phyloP scores from a whole-genome alignment of 768 basidiomycete species.

The Kwoniella dejecticola region DNA sequence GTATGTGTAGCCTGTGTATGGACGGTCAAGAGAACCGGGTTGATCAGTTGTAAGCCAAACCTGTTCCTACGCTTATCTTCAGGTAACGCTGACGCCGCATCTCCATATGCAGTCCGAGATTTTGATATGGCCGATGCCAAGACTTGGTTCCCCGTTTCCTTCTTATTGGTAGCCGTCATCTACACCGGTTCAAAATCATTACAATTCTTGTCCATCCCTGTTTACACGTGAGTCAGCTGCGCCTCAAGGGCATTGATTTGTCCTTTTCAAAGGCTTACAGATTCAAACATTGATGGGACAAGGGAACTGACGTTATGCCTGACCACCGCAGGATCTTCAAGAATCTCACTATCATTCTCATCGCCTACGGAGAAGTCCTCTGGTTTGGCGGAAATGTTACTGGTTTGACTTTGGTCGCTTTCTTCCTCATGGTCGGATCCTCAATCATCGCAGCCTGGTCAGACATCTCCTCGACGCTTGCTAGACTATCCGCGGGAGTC shows the following conservation, averaged over 20 bases:
- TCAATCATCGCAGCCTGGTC: constrained; percentile 96
- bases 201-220: constrained; percentile 96
- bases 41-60: constrained; percentile 46
- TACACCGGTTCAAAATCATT: constrained; percentile 97
- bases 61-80: neutral
- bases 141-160: constrained; percentile 92
- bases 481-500: constrained; percentile 37
- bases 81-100: constrained; percentile 6
- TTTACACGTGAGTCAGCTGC: constrained; percentile 68
- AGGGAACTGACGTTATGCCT: constrained; percentile 3
- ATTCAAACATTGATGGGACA: too few species aligned
- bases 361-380: constrained; percentile 91
- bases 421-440: constrained; percentile 92
- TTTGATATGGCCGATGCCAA: constrained; percentile 83
- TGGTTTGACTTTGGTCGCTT: constrained; percentile 80
- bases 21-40: constrained; percentile 68
- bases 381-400: constrained; percentile 94
- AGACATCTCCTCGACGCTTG: constrained; percentile 66
- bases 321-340: constrained; percentile 72
- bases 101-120: constrained; percentile 61
- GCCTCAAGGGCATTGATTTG: too few species aligned
- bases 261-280: too few species aligned
- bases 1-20: constrained; percentile 82
- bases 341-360: constrained; percentile 97
- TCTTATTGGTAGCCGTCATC: constrained; percentile 87